phyloP scores from a whole-genome alignment of 257 asterid species.

The Echium plantagineum region DNA sequence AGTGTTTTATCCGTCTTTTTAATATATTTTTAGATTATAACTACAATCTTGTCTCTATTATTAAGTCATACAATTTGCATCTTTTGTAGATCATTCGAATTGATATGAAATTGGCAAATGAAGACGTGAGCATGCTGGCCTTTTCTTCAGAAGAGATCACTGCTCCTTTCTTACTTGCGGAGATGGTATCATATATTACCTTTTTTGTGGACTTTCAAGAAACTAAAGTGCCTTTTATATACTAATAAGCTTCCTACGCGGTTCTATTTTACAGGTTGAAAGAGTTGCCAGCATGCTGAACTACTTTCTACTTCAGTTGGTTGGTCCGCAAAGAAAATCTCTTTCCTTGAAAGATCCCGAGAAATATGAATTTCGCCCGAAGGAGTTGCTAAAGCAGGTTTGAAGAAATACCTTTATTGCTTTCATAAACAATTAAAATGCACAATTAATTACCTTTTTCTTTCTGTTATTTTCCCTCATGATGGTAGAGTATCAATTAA shows the following conservation, averaged over 20 bases:
- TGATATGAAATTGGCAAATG: conserved; percentile 95
- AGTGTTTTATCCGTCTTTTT: conserved; percentile 18
- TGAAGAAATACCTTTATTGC: not conserved
- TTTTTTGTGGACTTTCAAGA: not conserved
- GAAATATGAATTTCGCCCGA: conserved; percentile 93
- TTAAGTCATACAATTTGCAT: conserved; percentile 14
- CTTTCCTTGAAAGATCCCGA: conserved; percentile 94
- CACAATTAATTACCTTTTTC: not conserved
- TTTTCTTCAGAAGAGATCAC: conserved; percentile 95
- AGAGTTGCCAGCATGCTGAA: conserved; percentile 99
- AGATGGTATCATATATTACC: conserved; percentile 53
- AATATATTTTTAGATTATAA: conserved; percentile 3
- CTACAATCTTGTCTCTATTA: conserved; percentile 12
- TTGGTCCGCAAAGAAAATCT: conserved; percentile 95
- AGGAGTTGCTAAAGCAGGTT: conserved; percentile 82
- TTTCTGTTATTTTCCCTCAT: too few species aligned
- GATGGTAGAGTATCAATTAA: too few species aligned
- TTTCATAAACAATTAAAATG: conserved; percentile 1
- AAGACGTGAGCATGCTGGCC: conserved; percentile 88
- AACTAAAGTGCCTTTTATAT: not conserved
- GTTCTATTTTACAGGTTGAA: conserved; percentile 55
- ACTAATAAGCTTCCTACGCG: not conserved
- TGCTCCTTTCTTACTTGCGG: conserved; percentile 80
- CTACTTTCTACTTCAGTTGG: conserved; percentile 82
- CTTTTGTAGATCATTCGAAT: conserved; percentile 69